Base-by-base conservation (phyloP, 805 yeast genomes). In the Wickerhamomyces chambardii region DNA sequence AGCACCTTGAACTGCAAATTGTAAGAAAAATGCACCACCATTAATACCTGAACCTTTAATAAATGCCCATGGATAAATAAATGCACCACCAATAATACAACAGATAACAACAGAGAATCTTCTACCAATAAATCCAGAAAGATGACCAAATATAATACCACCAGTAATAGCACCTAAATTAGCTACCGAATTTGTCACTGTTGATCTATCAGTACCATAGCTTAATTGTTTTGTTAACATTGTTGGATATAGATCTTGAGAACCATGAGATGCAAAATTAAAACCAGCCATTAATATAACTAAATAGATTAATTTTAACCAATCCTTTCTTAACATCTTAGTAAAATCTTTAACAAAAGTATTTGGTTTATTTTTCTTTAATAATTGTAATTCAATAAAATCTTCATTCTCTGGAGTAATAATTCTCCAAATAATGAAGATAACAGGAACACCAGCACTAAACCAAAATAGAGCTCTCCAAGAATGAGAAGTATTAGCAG, bases 401-500 rank as follows among this genome's bases (percentile, higher is more conserved):
- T 70, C 70, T 33, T 73, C 70, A 10, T 82, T 74, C 44, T 70
- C 76, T 28, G 75, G 75, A 6, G 68, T 50, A 1, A 46, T 6
- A 22, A 61, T 40, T 57, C 76, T 66, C 59, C 66, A 65, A 24
- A 46, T 36, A 33, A 63, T 57, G 37, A 70, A 57, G 7, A 66
- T 39, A 30, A 59, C 58, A 37, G 73, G 67, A 27, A 66, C 61
- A 30, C 82, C 80, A n/a, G 84, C 76, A 41, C 78, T 71, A 45
- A 79, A 77, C 78, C 83, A 77, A 53, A 75, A 77, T 38, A 79
- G 52, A 3, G 80, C 66, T 56, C 83, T 70, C 86, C 86, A 79
- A 0, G 64, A 60, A 38, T 73, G 64, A 1, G 59, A 45, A 4
- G 77, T 61, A 39, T 65, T 70, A 48, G 68, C 72, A 8, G 70